Evolutionary conservation across 805 yeast genomes (phyloP).

Genomic region (Starmera dryadoides): DNA sequence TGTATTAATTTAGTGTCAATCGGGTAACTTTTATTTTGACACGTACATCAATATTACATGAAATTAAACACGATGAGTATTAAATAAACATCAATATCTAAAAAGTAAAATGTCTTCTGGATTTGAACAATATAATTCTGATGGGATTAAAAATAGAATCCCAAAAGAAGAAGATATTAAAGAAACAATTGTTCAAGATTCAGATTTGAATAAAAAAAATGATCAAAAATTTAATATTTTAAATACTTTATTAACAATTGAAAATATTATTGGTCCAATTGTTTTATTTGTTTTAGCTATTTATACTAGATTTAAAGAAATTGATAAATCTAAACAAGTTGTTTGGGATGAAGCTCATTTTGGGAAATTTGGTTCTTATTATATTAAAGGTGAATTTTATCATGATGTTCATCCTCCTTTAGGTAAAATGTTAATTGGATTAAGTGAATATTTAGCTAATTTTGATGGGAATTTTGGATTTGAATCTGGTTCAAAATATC

Average conservation of each 20-base stretch:
- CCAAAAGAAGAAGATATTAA: background rate
- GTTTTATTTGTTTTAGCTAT: constrained; percentile 38
- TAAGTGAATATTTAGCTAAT: constrained; percentile 78
- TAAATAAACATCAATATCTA: background rate
- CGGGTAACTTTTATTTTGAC: background rate
- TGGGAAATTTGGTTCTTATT: constrained; percentile 80
- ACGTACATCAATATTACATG: background rate
- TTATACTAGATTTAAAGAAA: constrained; percentile 51
- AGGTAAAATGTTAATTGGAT: constrained; percentile 74
- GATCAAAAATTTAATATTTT: background rate
- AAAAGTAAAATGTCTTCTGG: constrained; percentile 1
- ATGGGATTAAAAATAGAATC: background rate
- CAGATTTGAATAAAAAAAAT: background rate
- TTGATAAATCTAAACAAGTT: constrained; percentile 50
- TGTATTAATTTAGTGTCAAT: no score
- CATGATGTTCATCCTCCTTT: constrained; percentile 87
- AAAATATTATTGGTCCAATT: constrained; percentile 31
- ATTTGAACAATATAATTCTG: constrained; percentile 1
- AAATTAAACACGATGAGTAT: background rate
- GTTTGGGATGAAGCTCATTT: constrained; percentile 92
- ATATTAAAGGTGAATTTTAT: constrained; percentile 71
- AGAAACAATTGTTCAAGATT: background rate
- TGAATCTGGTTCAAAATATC: constrained; percentile 58
- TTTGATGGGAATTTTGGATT: constrained; percentile 73
- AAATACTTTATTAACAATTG: constrained; percentile 1